phyloP scores from a whole-genome alignment of 2,329 filamentous ascomycete species.

The Talaromyces sp. region DNA sequence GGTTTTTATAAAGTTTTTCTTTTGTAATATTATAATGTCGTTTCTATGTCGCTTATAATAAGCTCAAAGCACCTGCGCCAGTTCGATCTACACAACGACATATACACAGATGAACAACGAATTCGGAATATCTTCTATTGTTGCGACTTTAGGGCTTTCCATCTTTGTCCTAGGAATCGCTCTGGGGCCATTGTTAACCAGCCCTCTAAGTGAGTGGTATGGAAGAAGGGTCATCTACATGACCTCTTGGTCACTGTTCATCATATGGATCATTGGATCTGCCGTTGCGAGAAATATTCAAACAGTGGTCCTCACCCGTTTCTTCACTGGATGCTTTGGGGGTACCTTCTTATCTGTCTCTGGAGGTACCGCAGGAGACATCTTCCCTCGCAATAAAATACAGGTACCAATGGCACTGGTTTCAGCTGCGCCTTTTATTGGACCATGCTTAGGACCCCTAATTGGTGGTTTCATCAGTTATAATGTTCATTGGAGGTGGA shows the following conservation, averaged over 20 bases:
- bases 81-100: conserved; percentile 61
- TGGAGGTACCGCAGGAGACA: conserved; percentile 17
- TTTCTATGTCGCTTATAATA: too few species aligned
- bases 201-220: conserved; percentile 10
- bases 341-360: conserved; percentile 41
- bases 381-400: conserved; percentile 14
- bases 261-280: conserved; percentile 30
- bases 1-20: too few species aligned
- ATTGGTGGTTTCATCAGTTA: conserved; percentile 19
- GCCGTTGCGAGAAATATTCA: conserved; percentile 64
- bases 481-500: conserved; percentile 62
- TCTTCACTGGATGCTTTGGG: conserved; percentile 61
- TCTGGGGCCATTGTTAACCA: conserved; percentile 7
- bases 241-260: conserved; percentile 4
- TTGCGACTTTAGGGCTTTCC: conserved; percentile 3
- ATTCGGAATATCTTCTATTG: conserved; percentile 57
- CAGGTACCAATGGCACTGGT: conserved; percentile 18
- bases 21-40: too few species aligned
- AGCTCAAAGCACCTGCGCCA: conserved; percentile 57
- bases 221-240: conserved; percentile 7
- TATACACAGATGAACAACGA: conserved; percentile 11
- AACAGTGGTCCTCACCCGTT: conserved; percentile 61
- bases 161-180: conserved; percentile 6
- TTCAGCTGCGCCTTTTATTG: conserved; percentile 15
- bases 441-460: conserved; percentile 14